Conservation (phyloP, 768 basidiomycete species). For the Amyloporia xantha region DNA sequence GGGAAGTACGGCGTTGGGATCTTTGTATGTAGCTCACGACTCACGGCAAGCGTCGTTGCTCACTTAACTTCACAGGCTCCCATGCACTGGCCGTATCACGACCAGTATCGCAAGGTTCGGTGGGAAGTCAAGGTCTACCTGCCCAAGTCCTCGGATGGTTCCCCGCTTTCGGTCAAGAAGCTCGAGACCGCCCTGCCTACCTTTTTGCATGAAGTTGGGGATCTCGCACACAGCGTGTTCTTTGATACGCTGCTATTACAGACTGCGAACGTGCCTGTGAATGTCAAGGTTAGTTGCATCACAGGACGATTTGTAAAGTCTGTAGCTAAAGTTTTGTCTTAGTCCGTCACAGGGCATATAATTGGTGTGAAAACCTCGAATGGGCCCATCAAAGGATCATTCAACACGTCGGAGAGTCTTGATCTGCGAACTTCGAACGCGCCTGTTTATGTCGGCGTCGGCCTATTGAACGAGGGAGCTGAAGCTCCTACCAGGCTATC, state of each 20-base stretch:
- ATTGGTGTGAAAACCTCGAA: slow-evolving; percentile 26
- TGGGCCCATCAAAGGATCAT: slow-evolving; percentile 30
- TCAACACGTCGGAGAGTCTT: slow-evolving; percentile 25
- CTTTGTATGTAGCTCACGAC: slow-evolving; percentile 17
- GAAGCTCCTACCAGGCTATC: slow-evolving; percentile 25
- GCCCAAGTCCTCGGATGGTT: slow-evolving; percentile 15
- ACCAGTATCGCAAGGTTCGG: background rate
- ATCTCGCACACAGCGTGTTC: slow-evolving; percentile 22
- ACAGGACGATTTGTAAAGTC: background rate
- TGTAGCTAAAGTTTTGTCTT: background rate
- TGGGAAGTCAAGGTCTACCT: slow-evolving; percentile 27
- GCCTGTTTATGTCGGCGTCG: slow-evolving; percentile 29
- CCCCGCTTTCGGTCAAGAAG: slow-evolving; percentile 19
- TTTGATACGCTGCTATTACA: slow-evolving; percentile 23
- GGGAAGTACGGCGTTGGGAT: slow-evolving; percentile 24
- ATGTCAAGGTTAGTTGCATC: slow-evolving; percentile 21
- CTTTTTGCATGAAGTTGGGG: slow-evolving; percentile 24
- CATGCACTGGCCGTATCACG: background rate
- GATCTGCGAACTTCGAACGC: slow-evolving; percentile 30
- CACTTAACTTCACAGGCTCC: slow-evolving; percentile 13
- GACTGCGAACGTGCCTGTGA: slow-evolving; percentile 23
- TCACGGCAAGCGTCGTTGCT: background rate
- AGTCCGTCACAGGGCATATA: slow-evolving; percentile 27
- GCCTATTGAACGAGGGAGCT: slow-evolving; percentile 26
- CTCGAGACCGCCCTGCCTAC: slow-evolving; percentile 25